A percentile compares a stretch with the other conserved stretches of the same genome.
Conservation (phyloP, 352 stramenopile species). For the Peronospora destructor region DNA sequence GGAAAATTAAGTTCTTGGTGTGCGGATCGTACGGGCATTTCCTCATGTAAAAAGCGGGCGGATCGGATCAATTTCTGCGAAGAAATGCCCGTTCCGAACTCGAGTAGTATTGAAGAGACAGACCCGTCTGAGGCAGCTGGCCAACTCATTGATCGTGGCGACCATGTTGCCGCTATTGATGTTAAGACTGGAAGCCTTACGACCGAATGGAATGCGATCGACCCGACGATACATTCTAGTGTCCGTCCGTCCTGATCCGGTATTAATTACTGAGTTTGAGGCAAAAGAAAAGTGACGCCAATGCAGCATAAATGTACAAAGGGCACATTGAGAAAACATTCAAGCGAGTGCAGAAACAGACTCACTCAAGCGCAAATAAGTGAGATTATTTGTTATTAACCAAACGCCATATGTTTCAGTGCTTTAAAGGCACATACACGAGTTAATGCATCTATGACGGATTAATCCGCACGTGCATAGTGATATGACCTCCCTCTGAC, state of each 20-base stretch:
- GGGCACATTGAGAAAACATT: too few species aligned
- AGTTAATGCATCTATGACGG: slow-evolving; percentile 12
- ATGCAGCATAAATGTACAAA: too few species aligned
- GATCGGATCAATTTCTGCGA: slow-evolving; percentile 85
- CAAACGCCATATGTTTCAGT: too few species aligned
- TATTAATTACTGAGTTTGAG: too few species aligned
- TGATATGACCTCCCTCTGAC: slow-evolving; percentile 30
- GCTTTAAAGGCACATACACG: too few species aligned
- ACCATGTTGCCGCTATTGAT: slow-evolving; percentile 39
- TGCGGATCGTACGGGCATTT: slow-evolving; percentile 97
- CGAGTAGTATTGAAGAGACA: slow-evolving; percentile 86
- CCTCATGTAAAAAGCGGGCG: slow-evolving; percentile 94
- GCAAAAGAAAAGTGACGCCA: too few species aligned
- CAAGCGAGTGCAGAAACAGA: too few species aligned
- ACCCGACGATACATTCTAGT: background rate
- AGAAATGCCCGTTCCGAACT: slow-evolving; percentile 79
- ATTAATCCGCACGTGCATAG: slow-evolving; percentile 44
- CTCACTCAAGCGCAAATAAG: too few species aligned
- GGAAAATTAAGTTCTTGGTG: slow-evolving; percentile 92
- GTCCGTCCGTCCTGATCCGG: too few species aligned
- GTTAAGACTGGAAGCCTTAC: background rate
- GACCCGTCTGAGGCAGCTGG: slow-evolving; percentile 73
- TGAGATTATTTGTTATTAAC: too few species aligned
- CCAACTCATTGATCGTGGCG: slow-evolving; percentile 61
- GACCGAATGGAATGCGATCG: background rate